These are phyloP conservation scores for Globisporangium cystogenes DNA, from an alignment of 352 stramenopile genomes.

Conservation along the genomic window DNA sequence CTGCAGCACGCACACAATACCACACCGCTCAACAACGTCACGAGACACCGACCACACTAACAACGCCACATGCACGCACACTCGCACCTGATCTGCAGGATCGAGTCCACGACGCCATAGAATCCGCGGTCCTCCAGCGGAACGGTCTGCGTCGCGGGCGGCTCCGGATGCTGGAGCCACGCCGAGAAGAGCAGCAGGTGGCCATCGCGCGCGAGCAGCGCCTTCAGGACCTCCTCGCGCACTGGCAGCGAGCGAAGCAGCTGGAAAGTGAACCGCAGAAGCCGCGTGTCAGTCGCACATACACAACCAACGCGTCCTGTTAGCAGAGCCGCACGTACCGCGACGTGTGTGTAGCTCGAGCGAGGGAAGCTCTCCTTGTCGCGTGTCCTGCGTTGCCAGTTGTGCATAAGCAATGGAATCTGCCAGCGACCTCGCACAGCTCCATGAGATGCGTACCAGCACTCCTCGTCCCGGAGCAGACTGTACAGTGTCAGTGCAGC, in stretches of 20 bases:
- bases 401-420: not conserved
- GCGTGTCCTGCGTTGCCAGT: constrained; percentile 31
- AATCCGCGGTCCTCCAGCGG: constrained; percentile 64
- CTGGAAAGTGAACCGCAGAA: not conserved
- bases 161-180: constrained; percentile 74
- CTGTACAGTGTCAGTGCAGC: constrained; percentile 49
- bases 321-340: constrained; percentile 26
- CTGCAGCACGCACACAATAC: constrained; percentile 13
- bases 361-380: constrained; percentile 79
- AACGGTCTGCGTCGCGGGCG: constrained; percentile 54
- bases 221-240: constrained; percentile 17
- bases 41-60: not conserved
- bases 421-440: not conserved
- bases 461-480: constrained; percentile 63
- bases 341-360: constrained; percentile 68
- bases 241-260: constrained; percentile 25
- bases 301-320: not conserved
- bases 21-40: constrained; percentile 5
- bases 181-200: constrained; percentile 63
- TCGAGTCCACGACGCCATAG: constrained; percentile 67
- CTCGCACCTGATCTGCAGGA: constrained; percentile 75
- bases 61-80: too few species aligned
- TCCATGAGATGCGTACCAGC: constrained; percentile 36
- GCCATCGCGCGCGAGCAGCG: constrained; percentile 45
- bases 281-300: not conserved